phyloP scores from a whole-genome alignment of 2,329 filamentous ascomycete species.

The Pyrenochaeta sp. region DNA sequence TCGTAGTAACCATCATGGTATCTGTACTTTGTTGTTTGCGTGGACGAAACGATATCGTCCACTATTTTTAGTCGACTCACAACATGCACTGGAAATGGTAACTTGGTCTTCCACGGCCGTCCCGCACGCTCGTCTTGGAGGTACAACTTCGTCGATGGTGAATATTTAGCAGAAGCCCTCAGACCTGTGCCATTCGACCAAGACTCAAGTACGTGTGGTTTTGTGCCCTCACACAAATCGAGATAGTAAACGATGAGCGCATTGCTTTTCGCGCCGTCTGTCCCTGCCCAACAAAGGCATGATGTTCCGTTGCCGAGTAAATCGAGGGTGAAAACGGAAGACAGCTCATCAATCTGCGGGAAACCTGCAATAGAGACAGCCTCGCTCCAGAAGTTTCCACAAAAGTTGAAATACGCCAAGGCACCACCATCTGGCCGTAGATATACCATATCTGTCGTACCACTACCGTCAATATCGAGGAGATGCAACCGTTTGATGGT shows the following conservation, averaged over 20 bases:
- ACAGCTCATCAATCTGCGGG: not conserved
- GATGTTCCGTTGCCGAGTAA: slow-evolving; percentile 12
- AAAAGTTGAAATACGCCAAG: slow-evolving; percentile 26
- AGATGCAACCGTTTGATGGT: slow-evolving; percentile 18
- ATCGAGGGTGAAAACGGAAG: slow-evolving; percentile 16
- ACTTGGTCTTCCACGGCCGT: slow-evolving; percentile 28
- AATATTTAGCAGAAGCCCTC: slow-evolving; percentile 24
- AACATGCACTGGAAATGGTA: slow-evolving; percentile 40
- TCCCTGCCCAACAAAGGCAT: not conserved
- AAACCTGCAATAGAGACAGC: not conserved
- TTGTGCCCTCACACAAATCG: not conserved
- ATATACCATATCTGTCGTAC: slow-evolving; percentile 40
- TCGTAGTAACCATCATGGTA: slow-evolving; percentile 37
- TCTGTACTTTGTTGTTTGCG: not conserved
- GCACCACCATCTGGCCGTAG: slow-evolving; percentile 10
- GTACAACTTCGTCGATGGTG: slow-evolving; percentile 31
- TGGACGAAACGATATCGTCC: not conserved
- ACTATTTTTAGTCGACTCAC: slow-evolving; percentile 14
- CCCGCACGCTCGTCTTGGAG: slow-evolving; percentile 22
- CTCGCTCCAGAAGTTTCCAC: slow-evolving; percentile 6
- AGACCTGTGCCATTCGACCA: slow-evolving; percentile 31
- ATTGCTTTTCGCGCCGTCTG: not conserved
- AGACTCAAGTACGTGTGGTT: not conserved
- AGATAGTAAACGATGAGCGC: not conserved
- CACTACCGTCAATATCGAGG: slow-evolving; percentile 28